These are phyloP conservation scores for Tylopilus vinaceipallidus DNA, from an alignment of 768 basidiomycete species.

Conservation along the genomic window DNA sequence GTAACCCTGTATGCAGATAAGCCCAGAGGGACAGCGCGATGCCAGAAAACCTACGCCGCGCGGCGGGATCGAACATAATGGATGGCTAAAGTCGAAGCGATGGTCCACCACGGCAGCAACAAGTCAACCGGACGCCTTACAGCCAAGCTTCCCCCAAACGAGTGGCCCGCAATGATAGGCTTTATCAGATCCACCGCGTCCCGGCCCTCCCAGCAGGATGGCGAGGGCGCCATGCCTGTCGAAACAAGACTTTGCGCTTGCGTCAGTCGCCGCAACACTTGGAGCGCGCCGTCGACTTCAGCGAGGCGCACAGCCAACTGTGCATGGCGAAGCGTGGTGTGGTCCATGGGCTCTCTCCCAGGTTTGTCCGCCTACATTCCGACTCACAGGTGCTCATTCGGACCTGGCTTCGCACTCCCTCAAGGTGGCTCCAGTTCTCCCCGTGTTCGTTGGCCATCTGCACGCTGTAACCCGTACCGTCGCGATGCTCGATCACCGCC, in stretches of 20 bases:
- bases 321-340: constrained; percentile 28
- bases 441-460: constrained; percentile 21
- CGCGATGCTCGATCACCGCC: constrained; percentile 45
- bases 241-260: neutral
- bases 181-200: constrained; percentile 15
- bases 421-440: constrained; percentile 29
- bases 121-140: constrained; percentile 24
- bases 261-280: constrained; percentile 13
- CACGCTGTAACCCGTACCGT: constrained; percentile 42
- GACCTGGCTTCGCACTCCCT: constrained; percentile 11
- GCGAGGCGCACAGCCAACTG: constrained; percentile 37
- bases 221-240: neutral
- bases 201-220: constrained; percentile 20
- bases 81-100: constrained; percentile 24
- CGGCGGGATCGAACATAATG: constrained; percentile 32
- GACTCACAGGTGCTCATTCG: neutral
- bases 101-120: constrained; percentile 21
- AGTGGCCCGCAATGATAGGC: constrained; percentile 33
- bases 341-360: constrained; percentile 34
- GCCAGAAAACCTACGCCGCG: constrained; percentile 18
- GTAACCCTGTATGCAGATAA: constrained; percentile 24
- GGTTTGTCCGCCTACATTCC: constrained; percentile 24
- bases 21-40: constrained; percentile 16
- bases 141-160: constrained; percentile 31
- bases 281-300: constrained; percentile 36